phyloP scores from a whole-genome alignment of 495 filamentous ascomycete genomes.

The Neurospora sp. region DNA sequence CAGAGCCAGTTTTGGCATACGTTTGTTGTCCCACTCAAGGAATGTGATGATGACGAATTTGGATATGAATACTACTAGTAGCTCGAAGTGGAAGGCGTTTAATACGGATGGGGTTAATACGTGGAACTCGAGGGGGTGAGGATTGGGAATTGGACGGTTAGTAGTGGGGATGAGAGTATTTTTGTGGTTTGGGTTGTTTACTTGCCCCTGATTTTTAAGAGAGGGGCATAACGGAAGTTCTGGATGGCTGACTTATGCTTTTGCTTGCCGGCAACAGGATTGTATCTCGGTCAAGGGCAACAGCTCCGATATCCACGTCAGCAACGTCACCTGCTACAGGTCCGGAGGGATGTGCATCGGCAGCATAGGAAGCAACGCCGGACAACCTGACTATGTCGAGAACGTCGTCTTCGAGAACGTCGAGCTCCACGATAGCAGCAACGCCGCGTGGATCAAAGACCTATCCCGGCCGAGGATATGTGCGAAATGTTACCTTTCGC shows the following conservation, averaged over 20 bases:
- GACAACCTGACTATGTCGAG: slow-evolving; percentile 26
- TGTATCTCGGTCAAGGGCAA: slow-evolving; percentile 53
- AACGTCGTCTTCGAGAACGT: slow-evolving; percentile 33
- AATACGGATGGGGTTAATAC: background rate
- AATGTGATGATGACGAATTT: background rate
- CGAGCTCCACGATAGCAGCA: slow-evolving; percentile 35
- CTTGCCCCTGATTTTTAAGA: background rate
- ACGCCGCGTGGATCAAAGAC: slow-evolving; percentile 50
- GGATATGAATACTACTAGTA: background rate
- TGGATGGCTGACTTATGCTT: too few relatives aligned
- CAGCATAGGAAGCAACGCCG: slow-evolving; percentile 25
- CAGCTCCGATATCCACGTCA: slow-evolving; percentile 40
- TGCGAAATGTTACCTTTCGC: slow-evolving; percentile 43
- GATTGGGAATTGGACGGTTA: background rate
- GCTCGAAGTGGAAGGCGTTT: background rate
- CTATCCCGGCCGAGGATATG: slow-evolving; percentile 35
- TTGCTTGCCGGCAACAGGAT: slow-evolving; percentile 25
- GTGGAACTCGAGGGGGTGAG: background rate
- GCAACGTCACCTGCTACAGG: slow-evolving; percentile 32
- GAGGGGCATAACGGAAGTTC: too few relatives aligned
- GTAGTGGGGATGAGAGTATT: background rate
- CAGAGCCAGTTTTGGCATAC: too few relatives aligned
- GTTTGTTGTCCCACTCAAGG: too few relatives aligned
- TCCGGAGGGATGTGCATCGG: slow-evolving; percentile 29
- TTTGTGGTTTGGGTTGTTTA: background rate